Conservation (phyloP, 2,329 filamentous ascomycete species). For the Orbilia javanica region DNA sequence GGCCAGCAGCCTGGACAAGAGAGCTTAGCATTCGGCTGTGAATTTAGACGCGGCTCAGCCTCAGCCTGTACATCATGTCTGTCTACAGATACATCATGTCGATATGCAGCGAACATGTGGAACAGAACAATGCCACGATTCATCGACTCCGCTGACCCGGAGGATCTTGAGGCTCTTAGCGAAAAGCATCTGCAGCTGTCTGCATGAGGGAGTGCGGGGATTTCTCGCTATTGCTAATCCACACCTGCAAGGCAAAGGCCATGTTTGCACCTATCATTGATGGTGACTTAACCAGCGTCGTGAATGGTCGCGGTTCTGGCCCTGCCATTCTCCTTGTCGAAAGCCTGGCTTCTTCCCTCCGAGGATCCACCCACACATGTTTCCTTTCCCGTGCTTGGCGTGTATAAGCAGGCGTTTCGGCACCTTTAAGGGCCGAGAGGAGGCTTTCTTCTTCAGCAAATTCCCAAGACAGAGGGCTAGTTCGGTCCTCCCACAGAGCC, state of each 20-base stretch:
- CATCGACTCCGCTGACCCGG: slow-evolving; percentile 16
- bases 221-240: slow-evolving; percentile 27
- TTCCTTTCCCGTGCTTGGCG: slow-evolving; percentile 41
- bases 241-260: slow-evolving; percentile 42
- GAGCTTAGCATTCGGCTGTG: slow-evolving; percentile 41
- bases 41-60: slow-evolving; percentile 36
- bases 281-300: neutral
- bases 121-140: slow-evolving; percentile 22
- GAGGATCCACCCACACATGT: slow-evolving; percentile 35
- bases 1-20: slow-evolving; percentile 13
- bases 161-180: slow-evolving; percentile 34
- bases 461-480: slow-evolving; percentile 9
- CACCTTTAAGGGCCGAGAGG: slow-evolving; percentile 47
- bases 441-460: slow-evolving; percentile 42
- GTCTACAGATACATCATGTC: neutral
- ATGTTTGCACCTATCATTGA: neutral
- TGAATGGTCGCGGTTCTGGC: neutral
- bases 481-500: slow-evolving; percentile 45
- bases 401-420: slow-evolving; percentile 50
- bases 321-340: slow-evolving; percentile 15
- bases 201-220: slow-evolving; percentile 30
- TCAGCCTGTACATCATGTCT: neutral
- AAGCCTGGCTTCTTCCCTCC: slow-evolving; percentile 21
- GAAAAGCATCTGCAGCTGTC: slow-evolving; percentile 11
- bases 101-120: slow-evolving; percentile 13